These are phyloP conservation scores for Fusarium kyushuense DNA, from an alignment of 2,329 filamentous ascomycete genomes.

Conservation along the genomic window DNA sequence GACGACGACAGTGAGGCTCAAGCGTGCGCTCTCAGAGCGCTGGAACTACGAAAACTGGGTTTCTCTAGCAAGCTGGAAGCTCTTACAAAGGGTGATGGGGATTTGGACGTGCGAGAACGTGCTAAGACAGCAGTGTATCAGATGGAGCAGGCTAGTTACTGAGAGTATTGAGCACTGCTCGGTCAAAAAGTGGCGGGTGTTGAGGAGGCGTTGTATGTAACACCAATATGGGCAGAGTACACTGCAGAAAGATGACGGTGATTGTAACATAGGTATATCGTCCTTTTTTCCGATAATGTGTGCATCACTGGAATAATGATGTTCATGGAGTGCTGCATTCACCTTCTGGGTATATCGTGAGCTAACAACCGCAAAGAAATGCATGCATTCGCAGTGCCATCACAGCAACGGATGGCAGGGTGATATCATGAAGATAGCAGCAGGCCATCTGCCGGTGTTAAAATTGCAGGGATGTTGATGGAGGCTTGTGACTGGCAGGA, in stretches of 20 bases:
- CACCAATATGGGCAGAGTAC: not conserved
- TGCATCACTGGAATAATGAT: not conserved
- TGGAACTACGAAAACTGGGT: slow-evolving; percentile 77
- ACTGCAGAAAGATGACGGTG: not conserved
- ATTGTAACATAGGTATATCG: not conserved
- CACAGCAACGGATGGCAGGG: not conserved
- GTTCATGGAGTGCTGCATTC: not conserved
- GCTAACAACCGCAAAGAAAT: slow-evolving; percentile 4
- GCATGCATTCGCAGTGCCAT: slow-evolving; percentile 1
- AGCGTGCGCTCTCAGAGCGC: slow-evolving; percentile 74
- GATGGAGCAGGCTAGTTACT: slow-evolving; percentile 63
- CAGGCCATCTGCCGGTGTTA: slow-evolving; percentile 38
- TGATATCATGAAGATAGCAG: slow-evolving; percentile 36
- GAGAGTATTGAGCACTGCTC: not conserved
- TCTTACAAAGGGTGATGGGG: slow-evolving; percentile 73
- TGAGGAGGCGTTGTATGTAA: not conserved
- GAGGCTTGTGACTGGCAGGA: slow-evolving; percentile 25
- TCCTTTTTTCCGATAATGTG: not conserved
- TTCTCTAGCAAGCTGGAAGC: slow-evolving; percentile 74
- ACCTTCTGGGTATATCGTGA: not conserved
- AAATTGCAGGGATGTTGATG: slow-evolving; percentile 8
- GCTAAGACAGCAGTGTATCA: slow-evolving; percentile 84
- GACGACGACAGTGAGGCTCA: slow-evolving; percentile 78
- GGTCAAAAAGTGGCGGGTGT: not conserved
- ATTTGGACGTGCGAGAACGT: slow-evolving; percentile 85